A percentile compares a stretch with the other conserved stretches of the same genome.
Evolutionary conservation across 2,329 filamentous ascomycete genomes (phyloP).

Genomic region (Aureobasidium pullulans): DNA sequence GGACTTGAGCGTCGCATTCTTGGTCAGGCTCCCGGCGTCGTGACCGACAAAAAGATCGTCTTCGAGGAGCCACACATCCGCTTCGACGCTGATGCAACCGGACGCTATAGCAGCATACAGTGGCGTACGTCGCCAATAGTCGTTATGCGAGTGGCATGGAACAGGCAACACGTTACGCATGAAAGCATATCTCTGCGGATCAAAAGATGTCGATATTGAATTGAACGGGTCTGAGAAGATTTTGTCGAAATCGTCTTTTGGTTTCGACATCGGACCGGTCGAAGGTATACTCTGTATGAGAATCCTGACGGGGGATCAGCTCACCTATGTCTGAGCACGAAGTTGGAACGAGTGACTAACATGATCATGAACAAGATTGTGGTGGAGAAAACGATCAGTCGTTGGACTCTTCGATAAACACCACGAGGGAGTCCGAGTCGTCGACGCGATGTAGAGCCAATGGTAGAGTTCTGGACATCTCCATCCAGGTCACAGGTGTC

Average conservation of each 20-base stretch:
- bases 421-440: background rate
- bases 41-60: slow-evolving; percentile 59
- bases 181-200: background rate
- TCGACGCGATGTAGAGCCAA: background rate
- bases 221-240: background rate
- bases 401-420: background rate
- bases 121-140: slow-evolving; percentile 61
- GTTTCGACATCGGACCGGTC: background rate
- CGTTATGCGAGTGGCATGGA: slow-evolving; percentile 64
- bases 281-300: background rate
- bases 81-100: slow-evolving; percentile 59
- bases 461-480: background rate
- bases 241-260: background rate
- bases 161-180: slow-evolving; percentile 32
- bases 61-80: slow-evolving; percentile 59
- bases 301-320: background rate
- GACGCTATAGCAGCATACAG: slow-evolving; percentile 54
- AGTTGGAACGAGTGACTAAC: background rate
- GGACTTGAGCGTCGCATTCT: slow-evolving; percentile 50
- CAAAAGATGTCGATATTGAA: background rate
- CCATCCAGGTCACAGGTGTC: background rate
- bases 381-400: background rate
- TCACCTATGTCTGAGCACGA: background rate
- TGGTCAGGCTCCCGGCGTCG: slow-evolving; percentile 45
- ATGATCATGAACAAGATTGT: background rate